Evolutionary conservation across 1,139 yeast genomes (phyloP), one percentile per base, ranked within the genome.

Genomic region (Diutina catenulata): DNA sequence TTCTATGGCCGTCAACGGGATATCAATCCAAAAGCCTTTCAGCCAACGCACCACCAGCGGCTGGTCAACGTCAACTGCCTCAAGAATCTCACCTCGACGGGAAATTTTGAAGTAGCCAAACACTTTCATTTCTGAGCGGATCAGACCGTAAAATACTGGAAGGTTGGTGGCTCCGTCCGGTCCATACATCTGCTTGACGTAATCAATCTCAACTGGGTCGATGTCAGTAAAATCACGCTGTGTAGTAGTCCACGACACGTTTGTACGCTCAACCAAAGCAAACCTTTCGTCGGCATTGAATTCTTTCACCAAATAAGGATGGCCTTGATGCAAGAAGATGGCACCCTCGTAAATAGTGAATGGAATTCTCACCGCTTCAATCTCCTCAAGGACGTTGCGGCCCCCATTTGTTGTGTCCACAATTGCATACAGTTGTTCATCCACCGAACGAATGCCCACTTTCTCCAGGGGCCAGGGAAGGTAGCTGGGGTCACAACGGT

Each of bases 271-370:
- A 2, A 88, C 95, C 44, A 79, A 80, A 0, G 97, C 97, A 56
- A 61, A 83, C 40, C 68, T 69, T 11, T 74, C 80, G 24, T 82
- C 83, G 0, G 81, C 65, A 47, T 87, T 81, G 49, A 91, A 81
- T 47, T 87, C 94, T 40, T 80, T 74, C 0, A 93, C 88, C 27
- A 93, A 54, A 51, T 87, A 88, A 0, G 96, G 86, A 42, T 74
- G 68, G 3, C 99, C 99, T 55, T 91, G 97, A 51, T 91, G 97
- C 37, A 91, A 70, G 47, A 83, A 87, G 1, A 91, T 87, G 0
- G 94, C 98, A 1, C 98, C 99, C 54, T 91, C 97, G 53, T 93
- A 93, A 1, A 91, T 55, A 0, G 97, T 86, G 53, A 91, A 91
- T 38, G 88, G 79, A 0, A 94, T 84, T 47, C 98, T 68, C 37